phyloP scores from a whole-genome alignment of 208 protist species.

The Trypanosoma melophagium region DNA sequence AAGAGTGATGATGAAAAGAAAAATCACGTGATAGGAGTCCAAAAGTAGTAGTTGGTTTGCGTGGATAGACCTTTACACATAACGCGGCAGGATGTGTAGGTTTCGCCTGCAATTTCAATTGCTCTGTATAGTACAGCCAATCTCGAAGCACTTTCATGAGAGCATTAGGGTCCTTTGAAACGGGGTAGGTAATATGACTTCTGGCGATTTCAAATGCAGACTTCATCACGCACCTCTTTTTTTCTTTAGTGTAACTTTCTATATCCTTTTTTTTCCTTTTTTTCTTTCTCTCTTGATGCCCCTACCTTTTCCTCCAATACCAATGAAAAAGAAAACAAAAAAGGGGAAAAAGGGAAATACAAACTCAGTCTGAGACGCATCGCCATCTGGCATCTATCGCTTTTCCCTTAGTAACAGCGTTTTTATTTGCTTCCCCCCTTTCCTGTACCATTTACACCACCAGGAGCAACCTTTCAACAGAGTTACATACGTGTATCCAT shows the following conservation, averaged over 20 bases:
- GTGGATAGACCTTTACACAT: conserved; percentile 41
- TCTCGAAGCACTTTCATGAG: conserved; percentile 68
- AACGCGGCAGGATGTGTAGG: conserved; percentile 54
- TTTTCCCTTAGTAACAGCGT: neutral
- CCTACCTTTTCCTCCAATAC: neutral
- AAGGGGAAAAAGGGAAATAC: neutral
- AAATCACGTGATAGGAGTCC: neutral
- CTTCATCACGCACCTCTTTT: conserved; percentile 12
- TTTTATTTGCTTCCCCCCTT: neutral
- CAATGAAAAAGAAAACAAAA: neutral
- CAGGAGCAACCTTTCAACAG: neutral
- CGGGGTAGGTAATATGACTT: conserved; percentile 53
- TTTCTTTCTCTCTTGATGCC: neutral
- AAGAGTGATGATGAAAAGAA: neutral
- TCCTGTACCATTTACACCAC: neutral
- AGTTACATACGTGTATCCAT: neutral
- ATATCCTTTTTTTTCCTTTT: conserved; percentile 17
- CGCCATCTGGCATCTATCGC: neutral
- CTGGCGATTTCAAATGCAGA: conserved; percentile 56
- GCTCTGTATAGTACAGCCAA: conserved; percentile 59
- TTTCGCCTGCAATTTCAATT: conserved; percentile 55
- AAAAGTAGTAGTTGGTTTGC: neutral
- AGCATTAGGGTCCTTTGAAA: conserved; percentile 47
- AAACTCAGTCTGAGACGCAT: neutral
- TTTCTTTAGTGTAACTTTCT: conserved; percentile 6